Conservation (phyloP, 192 early-diverging fungal species). For the Glomus cerebriforme region DNA sequence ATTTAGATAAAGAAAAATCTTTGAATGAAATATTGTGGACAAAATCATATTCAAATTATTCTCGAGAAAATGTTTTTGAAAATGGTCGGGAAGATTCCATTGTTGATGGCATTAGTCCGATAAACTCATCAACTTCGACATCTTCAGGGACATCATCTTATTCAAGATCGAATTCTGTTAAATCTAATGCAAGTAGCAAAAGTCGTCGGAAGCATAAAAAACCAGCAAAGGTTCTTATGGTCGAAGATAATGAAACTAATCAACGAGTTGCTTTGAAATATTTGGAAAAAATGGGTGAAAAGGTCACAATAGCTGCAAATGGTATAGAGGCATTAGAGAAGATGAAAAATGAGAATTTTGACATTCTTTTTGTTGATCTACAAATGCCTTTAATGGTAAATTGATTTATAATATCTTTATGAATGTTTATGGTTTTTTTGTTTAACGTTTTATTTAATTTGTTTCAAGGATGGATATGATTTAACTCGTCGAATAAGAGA, state of each 20-base stretch:
- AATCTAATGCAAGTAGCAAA: not conserved
- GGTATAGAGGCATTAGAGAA: slow-evolving; percentile 8
- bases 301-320: not conserved
- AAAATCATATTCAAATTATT: not conserved
- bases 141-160: not conserved
- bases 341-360: not conserved
- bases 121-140: not conserved
- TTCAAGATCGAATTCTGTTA: not conserved
- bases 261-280: not conserved
- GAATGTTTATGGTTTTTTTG: not conserved
- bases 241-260: slow-evolving; percentile 2
- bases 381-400: not conserved
- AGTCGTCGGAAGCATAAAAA: not conserved
- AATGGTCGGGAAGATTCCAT: not conserved
- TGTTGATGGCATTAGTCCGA: too few relatives aligned
- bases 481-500: not conserved
- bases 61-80: not conserved
- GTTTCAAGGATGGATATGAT: not conserved
- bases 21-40: not conserved
- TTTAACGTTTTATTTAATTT: not conserved
- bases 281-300: slow-evolving; percentile 8
- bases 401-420: not conserved
- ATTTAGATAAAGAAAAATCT: not conserved
- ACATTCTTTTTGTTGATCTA: slow-evolving; percentile 2
- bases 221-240: not conserved